Percentiles rank a stretch among this genome's conserved stretches.
These are phyloP conservation scores for Fusarium redolens DNA, from an alignment of 2,329 filamentous ascomycete genomes.

Conservation along the genomic window DNA sequence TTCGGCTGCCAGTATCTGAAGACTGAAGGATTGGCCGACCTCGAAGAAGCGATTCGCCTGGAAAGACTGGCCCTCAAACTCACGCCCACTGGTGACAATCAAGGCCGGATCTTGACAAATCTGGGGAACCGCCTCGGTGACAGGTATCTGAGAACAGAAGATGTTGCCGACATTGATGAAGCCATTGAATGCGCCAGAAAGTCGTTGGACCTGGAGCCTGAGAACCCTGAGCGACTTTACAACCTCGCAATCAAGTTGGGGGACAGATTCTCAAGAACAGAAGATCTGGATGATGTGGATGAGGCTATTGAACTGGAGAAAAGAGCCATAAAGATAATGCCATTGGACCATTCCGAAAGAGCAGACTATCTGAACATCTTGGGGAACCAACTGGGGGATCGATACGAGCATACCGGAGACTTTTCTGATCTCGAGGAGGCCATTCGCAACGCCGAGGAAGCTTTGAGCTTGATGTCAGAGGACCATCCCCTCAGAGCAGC, in stretches of 20 bases:
- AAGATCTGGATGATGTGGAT: not conserved
- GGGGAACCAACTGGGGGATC: not conserved
- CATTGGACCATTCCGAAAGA: not conserved
- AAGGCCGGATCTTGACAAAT: not conserved
- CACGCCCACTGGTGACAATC: not conserved
- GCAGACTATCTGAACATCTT: not conserved
- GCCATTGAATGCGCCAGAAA: not conserved
- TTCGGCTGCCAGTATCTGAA: not conserved
- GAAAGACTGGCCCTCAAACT: not conserved
- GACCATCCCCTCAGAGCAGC: not conserved
- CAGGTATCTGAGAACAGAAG: not conserved
- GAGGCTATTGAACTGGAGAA: slow-evolving; percentile 3
- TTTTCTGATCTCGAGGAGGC: not conserved
- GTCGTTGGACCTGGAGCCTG: not conserved
- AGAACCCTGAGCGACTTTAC: not conserved
- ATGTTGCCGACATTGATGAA: not conserved
- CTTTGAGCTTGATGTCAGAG: not conserved
- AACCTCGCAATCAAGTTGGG: not conserved
- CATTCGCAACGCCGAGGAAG: not conserved
- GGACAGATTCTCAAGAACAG: not conserved
- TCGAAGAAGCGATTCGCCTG: not conserved
- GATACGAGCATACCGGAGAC: not conserved
- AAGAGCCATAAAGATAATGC: not conserved
- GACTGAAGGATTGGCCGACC: not conserved
- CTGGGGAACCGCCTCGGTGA: not conserved